Percentiles rank a stretch among this genome's conserved stretches.
Conservation (phyloP, 345 rosid genomes). For the Sonneratia alba region DNA sequence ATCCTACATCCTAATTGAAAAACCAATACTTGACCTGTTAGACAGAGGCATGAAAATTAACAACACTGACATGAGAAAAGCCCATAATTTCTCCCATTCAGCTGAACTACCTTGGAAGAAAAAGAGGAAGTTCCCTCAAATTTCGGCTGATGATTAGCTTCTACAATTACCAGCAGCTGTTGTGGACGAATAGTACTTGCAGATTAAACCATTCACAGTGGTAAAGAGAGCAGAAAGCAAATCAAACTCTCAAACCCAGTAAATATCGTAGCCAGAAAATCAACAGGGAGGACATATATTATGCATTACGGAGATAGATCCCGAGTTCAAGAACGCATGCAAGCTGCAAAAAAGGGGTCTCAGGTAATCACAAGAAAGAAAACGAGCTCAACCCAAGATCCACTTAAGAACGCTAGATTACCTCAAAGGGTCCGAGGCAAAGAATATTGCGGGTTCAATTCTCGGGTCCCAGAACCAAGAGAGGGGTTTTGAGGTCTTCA, state of each 20-base stretch:
- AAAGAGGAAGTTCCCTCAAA: not conserved
- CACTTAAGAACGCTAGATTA: conserved; percentile 2
- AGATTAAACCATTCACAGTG: not conserved
- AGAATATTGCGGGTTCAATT: no score
- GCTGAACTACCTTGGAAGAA: not conserved
- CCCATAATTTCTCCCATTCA: not conserved
- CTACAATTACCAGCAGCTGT: not conserved
- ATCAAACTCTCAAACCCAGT: not conserved
- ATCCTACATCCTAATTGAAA: no score
- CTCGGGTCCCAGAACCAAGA: no score
- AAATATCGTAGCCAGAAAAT: not conserved
- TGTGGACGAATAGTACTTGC: not conserved
- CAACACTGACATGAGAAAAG: not conserved
- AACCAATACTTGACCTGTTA: not conserved
- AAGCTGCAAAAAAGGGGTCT: conserved; percentile 1
- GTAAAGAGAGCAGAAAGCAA: not conserved
- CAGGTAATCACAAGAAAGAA: not conserved
- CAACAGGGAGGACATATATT: not conserved
- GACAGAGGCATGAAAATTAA: not conserved
- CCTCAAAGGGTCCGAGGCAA: not conserved
- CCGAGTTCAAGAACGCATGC: conserved; percentile 6
- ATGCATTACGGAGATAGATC: conserved; percentile 3
- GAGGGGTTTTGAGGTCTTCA: no score
- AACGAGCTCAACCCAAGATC: not conserved
- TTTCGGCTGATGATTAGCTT: not conserved